A percentile compares a stretch with the other conserved stretches of the same genome.
Conservation (phyloP, 441 rosid species). For the Caryocar brasiliense region DNA sequence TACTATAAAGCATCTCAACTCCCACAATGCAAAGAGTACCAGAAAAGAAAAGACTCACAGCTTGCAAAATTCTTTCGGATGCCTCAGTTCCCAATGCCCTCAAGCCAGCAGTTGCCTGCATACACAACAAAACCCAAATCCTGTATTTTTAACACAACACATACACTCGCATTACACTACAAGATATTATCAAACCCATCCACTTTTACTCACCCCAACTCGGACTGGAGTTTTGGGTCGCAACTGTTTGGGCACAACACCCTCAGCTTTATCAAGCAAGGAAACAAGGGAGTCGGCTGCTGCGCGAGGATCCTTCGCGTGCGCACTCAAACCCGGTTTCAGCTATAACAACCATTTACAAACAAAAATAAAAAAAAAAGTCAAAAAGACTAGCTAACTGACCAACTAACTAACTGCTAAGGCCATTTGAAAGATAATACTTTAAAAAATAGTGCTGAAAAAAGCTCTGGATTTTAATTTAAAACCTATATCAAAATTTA, state of each 20-base stretch:
- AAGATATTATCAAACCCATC: not conserved
- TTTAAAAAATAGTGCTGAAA: no score
- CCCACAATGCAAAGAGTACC: not conserved
- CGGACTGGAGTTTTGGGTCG: conserved; percentile 75
- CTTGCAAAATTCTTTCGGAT: conserved; percentile 73
- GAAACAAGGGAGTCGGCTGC: conserved; percentile 58
- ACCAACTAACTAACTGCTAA: not conserved
- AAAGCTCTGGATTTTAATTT: no score
- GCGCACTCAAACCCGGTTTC: conserved; percentile 75
- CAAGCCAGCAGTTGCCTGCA: conserved; percentile 91
- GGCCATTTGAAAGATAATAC: no score
- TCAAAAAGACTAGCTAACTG: not conserved
- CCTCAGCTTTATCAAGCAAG: conserved; percentile 71
- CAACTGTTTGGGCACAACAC: conserved; percentile 66
- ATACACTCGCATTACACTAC: not conserved
- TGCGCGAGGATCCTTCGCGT: conserved; percentile 58
- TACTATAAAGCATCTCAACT: conserved; percentile 1
- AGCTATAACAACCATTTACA: conserved; percentile 27
- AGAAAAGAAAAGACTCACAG: conserved; percentile 32
- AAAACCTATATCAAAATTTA: no score
- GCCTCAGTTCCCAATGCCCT: conserved; percentile 67
- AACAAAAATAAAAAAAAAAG: not conserved
- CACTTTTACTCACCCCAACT: conserved; percentile 64
- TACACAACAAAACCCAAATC: conserved; percentile 4
- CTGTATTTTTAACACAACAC: no score